These are phyloP conservation scores for Ceratobasidium sp. DNA, from an alignment of 1,284 basidiomycete species.

Conservation along the genomic window DNA sequence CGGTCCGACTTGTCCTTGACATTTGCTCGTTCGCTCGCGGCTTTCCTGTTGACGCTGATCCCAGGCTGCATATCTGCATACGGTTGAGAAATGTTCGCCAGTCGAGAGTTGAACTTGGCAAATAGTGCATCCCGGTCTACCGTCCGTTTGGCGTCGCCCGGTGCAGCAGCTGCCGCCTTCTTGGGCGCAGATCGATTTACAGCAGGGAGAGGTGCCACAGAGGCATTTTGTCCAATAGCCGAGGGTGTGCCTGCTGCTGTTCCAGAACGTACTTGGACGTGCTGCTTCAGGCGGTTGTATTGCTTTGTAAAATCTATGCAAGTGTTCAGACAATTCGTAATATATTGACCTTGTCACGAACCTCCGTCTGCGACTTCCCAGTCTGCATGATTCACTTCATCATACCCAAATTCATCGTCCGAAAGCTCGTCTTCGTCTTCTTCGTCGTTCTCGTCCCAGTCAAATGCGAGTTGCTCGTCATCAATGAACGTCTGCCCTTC, in stretches of 20 bases:
- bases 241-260: slow-evolving; percentile 68
- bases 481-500: slow-evolving; percentile 63
- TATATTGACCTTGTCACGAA: slow-evolving; percentile 50
- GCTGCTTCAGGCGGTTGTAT: slow-evolving; percentile 90
- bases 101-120: slow-evolving; percentile 49
- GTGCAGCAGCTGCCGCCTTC: slow-evolving; percentile 16
- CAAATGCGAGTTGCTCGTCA: slow-evolving; percentile 50
- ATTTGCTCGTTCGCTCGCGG: slow-evolving; percentile 84
- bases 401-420: slow-evolving; percentile 50
- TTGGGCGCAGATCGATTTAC: slow-evolving; percentile 64
- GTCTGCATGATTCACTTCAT: slow-evolving; percentile 84
- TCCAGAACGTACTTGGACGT: slow-evolving; percentile 77
- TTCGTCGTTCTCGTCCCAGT: slow-evolving; percentile 57
- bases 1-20: slow-evolving; percentile 93
- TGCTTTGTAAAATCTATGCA: slow-evolving; percentile 95
- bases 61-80: slow-evolving; percentile 60
- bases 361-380: slow-evolving; percentile 82
- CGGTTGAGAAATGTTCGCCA: slow-evolving; percentile 76
- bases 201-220: slow-evolving; percentile 73
- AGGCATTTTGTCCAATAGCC: slow-evolving; percentile 55
- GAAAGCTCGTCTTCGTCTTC: slow-evolving; percentile 48
- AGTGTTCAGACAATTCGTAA: slow-evolving; percentile 35
- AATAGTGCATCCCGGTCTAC: slow-evolving; percentile 43
- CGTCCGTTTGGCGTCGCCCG: slow-evolving; percentile 24
- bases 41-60: slow-evolving; percentile 88